Percentiles rank a stretch among this genome's conserved stretches.
These are phyloP conservation scores for Eremomyces bilateralis DNA, from an alignment of 495 filamentous ascomycete genomes.

Conservation along the genomic window DNA sequence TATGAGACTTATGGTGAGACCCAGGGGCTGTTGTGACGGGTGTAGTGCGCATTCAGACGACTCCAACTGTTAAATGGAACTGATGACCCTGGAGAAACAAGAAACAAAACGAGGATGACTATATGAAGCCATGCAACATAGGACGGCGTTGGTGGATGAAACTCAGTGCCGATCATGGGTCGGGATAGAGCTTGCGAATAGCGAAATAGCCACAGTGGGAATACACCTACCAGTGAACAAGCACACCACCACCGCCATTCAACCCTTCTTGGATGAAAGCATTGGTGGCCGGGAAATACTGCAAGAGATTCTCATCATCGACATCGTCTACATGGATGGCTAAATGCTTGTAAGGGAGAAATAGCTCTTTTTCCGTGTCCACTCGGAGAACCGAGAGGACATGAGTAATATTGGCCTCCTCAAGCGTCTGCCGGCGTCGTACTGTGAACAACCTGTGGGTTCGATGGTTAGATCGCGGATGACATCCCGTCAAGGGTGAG, in stretches of 20 bases:
- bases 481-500: neutral
- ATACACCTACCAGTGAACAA: conserved; percentile 48
- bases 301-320: conserved; percentile 64
- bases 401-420: conserved; percentile 62
- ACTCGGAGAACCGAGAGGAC: conserved; percentile 61
- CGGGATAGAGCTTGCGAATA: no score
- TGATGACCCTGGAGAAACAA: no score
- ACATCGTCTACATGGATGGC: conserved; percentile 72
- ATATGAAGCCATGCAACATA: no score
- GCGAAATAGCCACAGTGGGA: no score
- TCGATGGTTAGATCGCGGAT: neutral
- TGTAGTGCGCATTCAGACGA: no score
- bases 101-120: no score
- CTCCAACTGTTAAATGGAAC: no score
- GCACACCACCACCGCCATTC: conserved; percentile 38
- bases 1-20: no score
- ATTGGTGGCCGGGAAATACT: conserved; percentile 53
- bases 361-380: conserved; percentile 30
- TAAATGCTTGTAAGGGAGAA: conserved; percentile 41
- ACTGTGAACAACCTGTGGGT: conserved; percentile 50
- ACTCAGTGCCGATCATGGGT: no score
- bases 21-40: no score
- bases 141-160: no score
- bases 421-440: conserved; percentile 40
- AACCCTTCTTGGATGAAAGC: conserved; percentile 66